phyloP scores from a whole-genome alignment of 192 early-diverging fungal genomes.

The Pecoramyces ruminantium region DNA sequence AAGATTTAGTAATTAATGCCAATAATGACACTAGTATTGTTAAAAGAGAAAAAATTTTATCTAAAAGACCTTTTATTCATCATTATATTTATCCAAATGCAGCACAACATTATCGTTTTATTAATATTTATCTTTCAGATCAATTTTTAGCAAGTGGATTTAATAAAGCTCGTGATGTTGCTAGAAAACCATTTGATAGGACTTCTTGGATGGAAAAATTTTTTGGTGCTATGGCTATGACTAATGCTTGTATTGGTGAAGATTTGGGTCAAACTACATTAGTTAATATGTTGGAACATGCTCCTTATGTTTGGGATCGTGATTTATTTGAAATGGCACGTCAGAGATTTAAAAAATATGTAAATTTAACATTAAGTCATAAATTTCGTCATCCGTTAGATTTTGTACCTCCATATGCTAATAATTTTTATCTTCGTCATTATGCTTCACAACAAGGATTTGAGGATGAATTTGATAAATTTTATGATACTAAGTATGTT shows the following conservation, averaged over 20 bases:
- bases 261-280: neutral
- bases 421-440: neutral
- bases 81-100: neutral
- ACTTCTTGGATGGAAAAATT: neutral
- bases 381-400: neutral
- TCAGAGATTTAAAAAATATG: neutral
- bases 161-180: neutral
- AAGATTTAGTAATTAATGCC: neutral
- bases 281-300: neutral
- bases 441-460: neutral
- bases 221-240: neutral
- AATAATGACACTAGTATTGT: neutral
- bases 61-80: neutral
- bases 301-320: neutral
- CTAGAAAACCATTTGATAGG: neutral
- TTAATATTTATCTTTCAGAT: neutral
- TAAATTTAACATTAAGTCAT: neutral
- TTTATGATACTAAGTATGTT: neutral
- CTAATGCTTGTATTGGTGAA: neutral
- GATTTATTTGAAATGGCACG: neutral
- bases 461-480: neutral
- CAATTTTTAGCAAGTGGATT: neutral
- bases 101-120: neutral
- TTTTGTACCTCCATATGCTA: neutral
- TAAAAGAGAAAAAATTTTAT: neutral